Percentiles rank a stretch among this genome's conserved stretches.
Conservation (phyloP, 2,329 filamentous ascomycete species). For the Fusarium robinianum region DNA sequence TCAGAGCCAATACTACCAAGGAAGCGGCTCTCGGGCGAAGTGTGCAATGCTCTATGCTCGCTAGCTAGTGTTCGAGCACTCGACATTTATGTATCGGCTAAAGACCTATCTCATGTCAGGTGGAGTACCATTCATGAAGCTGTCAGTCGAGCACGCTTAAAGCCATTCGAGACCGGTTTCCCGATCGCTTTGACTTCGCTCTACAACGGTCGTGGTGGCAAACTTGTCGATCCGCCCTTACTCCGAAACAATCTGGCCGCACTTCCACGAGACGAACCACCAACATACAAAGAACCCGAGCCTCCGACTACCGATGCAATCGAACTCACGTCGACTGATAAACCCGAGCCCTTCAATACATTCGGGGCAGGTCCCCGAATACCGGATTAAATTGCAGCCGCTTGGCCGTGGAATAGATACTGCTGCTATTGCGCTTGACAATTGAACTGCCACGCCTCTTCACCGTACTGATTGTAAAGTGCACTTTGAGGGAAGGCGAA, state of each 20-base stretch:
- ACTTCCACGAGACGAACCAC: slow-evolving; percentile 6
- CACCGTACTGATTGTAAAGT: no score
- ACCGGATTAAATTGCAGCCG: no score
- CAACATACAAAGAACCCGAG: slow-evolving; percentile 6
- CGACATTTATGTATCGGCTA: slow-evolving; percentile 11
- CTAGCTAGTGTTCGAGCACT: neutral
- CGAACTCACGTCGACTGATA: neutral
- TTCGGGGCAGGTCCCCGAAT: no score
- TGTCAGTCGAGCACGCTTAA: slow-evolving; percentile 1
- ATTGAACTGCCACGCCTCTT: no score
- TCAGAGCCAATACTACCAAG: slow-evolving; percentile 8
- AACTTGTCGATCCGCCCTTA: neutral
- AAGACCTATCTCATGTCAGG: slow-evolving; percentile 5
- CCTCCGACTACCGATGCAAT: neutral
- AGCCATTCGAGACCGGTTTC: slow-evolving; percentile 6
- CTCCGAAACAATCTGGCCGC: no score
- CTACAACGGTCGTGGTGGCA: slow-evolving; percentile 5
- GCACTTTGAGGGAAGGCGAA: no score
- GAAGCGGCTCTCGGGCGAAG: slow-evolving; percentile 7
- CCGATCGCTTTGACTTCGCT: neutral
- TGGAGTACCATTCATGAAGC: slow-evolving; percentile 9
- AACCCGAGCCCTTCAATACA: no score
- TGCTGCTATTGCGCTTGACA: no score
- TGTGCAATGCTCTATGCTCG: slow-evolving; percentile 5
- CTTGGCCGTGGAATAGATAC: no score